These are phyloP conservation scores for Gracilaria vermiculophylla DNA, from an alignment of 23 red algal species.

Conservation along the genomic window DNA sequence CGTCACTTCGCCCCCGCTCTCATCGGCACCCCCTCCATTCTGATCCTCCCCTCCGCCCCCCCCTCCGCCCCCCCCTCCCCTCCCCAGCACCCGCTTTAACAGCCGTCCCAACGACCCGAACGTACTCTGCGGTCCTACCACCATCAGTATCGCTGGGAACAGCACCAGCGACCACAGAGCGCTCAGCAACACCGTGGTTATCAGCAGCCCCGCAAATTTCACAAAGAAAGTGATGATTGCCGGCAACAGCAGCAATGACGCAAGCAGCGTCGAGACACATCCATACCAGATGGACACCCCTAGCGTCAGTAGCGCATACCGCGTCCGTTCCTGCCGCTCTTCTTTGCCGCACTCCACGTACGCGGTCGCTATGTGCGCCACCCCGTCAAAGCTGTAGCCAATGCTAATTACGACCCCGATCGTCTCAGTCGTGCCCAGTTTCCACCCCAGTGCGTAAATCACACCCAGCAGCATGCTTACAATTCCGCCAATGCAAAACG, in stretches of 20 bases:
- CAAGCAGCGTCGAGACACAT: slow-evolving; percentile 43
- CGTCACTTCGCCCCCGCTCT: too few species aligned
- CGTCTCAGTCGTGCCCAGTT: slow-evolving; percentile 71
- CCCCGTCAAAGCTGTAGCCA: slow-evolving; percentile 72
- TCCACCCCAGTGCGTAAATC: slow-evolving; percentile 42
- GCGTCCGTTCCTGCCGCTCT: slow-evolving; percentile 14
- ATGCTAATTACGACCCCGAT: slow-evolving; percentile 65
- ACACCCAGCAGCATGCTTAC: slow-evolving; percentile 51
- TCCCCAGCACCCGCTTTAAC: not conserved
- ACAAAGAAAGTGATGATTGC: slow-evolving; percentile 74
- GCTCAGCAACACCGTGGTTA: slow-evolving; percentile 37
- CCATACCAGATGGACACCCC: slow-evolving; percentile 72
- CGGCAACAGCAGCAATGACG: slow-evolving; percentile 45
- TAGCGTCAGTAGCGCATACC: slow-evolving; percentile 68
- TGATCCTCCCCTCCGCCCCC: too few species aligned
- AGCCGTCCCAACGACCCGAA: slow-evolving; percentile 7
- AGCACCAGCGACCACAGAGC: slow-evolving; percentile 72
- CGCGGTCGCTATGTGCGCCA: slow-evolving; percentile 64
- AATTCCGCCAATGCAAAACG: slow-evolving; percentile 51
- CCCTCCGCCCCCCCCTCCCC: not conserved
- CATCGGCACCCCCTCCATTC: too few species aligned
- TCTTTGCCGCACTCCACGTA: slow-evolving; percentile 53
- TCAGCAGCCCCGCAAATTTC: slow-evolving; percentile 67
- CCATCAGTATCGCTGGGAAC: slow-evolving; percentile 44
- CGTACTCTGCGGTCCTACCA: slow-evolving; percentile 40